Evolutionary conservation across 1,284 basidiomycete genomes (phyloP).

Genomic region (Sutorius eximius): DNA sequence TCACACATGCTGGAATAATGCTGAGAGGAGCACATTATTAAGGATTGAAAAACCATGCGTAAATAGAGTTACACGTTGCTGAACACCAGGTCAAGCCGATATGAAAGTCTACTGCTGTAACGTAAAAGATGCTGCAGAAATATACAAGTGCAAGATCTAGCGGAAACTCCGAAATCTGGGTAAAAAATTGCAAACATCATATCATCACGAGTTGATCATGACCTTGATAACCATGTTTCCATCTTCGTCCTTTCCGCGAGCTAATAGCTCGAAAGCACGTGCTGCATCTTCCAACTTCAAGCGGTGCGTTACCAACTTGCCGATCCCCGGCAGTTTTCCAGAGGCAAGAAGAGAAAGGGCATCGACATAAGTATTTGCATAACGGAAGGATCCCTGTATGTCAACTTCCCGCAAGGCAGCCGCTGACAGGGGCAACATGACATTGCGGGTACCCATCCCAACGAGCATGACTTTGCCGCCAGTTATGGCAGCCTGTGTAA

Average conservation of each 20-base stretch:
- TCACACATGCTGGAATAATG: background rate
- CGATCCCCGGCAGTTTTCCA: constrained; percentile 61
- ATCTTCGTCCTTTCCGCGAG: constrained; percentile 71
- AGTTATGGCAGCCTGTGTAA: constrained; percentile 66
- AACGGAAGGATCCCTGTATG: constrained; percentile 88
- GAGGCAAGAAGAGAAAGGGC: constrained; percentile 78
- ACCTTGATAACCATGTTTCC: constrained; percentile 86
- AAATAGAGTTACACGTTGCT: constrained; percentile 27
- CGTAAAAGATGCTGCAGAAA: constrained; percentile 10
- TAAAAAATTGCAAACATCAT: background rate
- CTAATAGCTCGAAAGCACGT: constrained; percentile 78
- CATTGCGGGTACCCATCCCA: constrained; percentile 90
- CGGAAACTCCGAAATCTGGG: constrained; percentile 5
- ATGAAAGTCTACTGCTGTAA: constrained; percentile 16
- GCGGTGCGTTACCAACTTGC: constrained; percentile 81
- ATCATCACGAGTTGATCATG: constrained; percentile 54
- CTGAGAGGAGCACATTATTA: constrained; percentile 1
- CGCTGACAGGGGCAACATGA: constrained; percentile 78
- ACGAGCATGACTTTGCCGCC: constrained; percentile 91
- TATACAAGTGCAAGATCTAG: constrained; percentile 12
- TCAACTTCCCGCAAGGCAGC: constrained; percentile 91
- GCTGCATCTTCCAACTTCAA: constrained; percentile 66
- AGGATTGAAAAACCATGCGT: constrained; percentile 7
- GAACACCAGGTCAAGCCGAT: constrained; percentile 10
- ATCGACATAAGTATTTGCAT: constrained; percentile 84